Conservation (phyloP, 164 flowering plant genomes). For the Vitis vinifera region ASM3070453v1 NC_081815.1:2332001-2332500, state of each 20-base stretch:
- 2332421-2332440: not conserved
- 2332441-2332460: not conserved
- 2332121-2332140: not conserved
- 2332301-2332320: conserved; percentile 68
- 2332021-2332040: too few relatives aligned
- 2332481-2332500: not conserved
- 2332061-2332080: too few relatives aligned
- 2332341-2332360: conserved; percentile 45
- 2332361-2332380: too few relatives aligned
- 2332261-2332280: conserved; percentile 64
- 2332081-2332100: not conserved
- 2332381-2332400: not conserved
- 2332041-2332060: too few relatives aligned
- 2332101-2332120: not conserved
- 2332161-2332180: conserved; percentile 58
- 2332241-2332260: conserved; percentile 91
- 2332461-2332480: not conserved
- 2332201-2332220: conserved; percentile 54
- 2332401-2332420: not conserved
- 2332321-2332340: conserved; percentile 49
- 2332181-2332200: conserved; percentile 93
- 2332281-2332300: conserved; percentile 63
- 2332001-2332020: too few relatives aligned
- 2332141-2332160: not conserved
- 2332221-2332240: conserved; percentile 86